Percentiles rank a stretch among this genome's conserved stretches.
These are phyloP conservation scores for Termitomyces sp. DNA, from an alignment of 768 basidiomycete species.

Conservation along the genomic window DNA sequence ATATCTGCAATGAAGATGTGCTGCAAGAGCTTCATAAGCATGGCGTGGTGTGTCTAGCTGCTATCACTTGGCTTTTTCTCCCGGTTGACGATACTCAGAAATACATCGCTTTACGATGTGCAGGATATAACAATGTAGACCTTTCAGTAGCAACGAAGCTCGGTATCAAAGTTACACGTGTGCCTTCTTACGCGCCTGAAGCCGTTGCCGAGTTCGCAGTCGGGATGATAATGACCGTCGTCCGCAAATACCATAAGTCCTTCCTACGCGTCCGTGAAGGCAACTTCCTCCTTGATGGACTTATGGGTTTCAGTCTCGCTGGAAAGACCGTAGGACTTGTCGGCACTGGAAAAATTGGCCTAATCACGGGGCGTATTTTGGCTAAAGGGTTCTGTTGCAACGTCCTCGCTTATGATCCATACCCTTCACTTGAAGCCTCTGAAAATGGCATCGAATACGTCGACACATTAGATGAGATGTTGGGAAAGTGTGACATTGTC, in stretches of 20 bases:
- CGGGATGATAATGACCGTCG: conserved; percentile 40
- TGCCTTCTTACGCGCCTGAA: conserved; percentile 39
- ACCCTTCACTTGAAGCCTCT: conserved; percentile 25
- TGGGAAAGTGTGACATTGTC: conserved; percentile 32
- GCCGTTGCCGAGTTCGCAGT: conserved; percentile 40
- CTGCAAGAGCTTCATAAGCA: conserved; percentile 25
- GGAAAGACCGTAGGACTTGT: conserved; percentile 39
- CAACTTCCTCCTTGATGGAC: conserved; percentile 39
- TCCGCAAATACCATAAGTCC: conserved; percentile 42
- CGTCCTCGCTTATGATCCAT: conserved; percentile 37
- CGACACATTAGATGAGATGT: conserved; percentile 28
- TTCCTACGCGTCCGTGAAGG: conserved; percentile 40
- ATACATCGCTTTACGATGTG: conserved; percentile 35
- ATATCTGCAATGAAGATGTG: conserved; percentile 30
- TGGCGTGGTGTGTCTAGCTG: conserved; percentile 27
- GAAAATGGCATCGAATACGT: conserved; percentile 35
- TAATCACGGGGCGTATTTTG: conserved; percentile 36
- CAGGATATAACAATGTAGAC: conserved; percentile 40
- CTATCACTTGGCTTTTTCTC: neutral
- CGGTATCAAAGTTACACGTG: conserved; percentile 33
- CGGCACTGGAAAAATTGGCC: conserved; percentile 39
- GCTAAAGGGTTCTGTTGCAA: conserved; percentile 32
- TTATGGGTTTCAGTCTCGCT: conserved; percentile 34
- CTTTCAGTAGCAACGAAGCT: conserved; percentile 22
- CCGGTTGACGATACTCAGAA: conserved; percentile 19